phyloP scores from a whole-genome alignment of 2,329 filamentous ascomycete species.

The Clonostachys rosea region DNA sequence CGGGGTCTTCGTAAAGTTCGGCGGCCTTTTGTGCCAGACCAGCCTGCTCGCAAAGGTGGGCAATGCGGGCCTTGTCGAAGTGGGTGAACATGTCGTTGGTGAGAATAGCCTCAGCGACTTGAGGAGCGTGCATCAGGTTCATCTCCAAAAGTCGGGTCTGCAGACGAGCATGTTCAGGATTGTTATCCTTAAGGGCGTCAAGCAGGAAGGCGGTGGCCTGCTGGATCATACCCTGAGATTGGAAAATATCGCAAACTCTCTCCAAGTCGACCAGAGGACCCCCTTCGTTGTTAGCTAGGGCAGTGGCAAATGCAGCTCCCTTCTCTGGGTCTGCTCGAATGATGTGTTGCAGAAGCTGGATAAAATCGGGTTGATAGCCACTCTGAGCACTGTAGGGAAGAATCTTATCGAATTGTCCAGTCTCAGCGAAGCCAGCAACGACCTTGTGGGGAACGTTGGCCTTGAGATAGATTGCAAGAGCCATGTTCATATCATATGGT shows the following conservation, averaged over 20 bases:
- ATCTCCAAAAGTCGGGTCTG: slow-evolving; percentile 96
- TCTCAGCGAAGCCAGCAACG: slow-evolving; percentile 90
- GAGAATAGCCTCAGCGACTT: slow-evolving; percentile 95
- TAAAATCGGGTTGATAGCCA: slow-evolving; percentile 94
- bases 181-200: slow-evolving; percentile 92
- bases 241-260: slow-evolving; percentile 95
- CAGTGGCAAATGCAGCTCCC: slow-evolving; percentile 89
- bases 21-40: slow-evolving; percentile 82
- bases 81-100: slow-evolving; percentile 98
- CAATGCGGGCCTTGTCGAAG: slow-evolving; percentile 88
- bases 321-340: slow-evolving; percentile 89
- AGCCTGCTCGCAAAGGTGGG: slow-evolving; percentile 87
- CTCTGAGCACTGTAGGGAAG: slow-evolving; percentile 81
- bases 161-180: slow-evolving; percentile 85
- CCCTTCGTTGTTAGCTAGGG: slow-evolving; percentile 82
- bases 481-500: slow-evolving; percentile 81
- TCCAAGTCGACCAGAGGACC: slow-evolving; percentile 88
- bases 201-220: slow-evolving; percentile 97
- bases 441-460: slow-evolving; percentile 91
- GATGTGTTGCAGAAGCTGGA: slow-evolving; percentile 86
- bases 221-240: slow-evolving; percentile 96
- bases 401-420: slow-evolving; percentile 95
- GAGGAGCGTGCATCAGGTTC: slow-evolving; percentile 94
- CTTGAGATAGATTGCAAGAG: slow-evolving; percentile 83
- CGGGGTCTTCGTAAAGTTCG: slow-evolving; percentile 91